Evolutionary conservation across 768 basidiomycete species (phyloP), one percentile per base, ranked within the genome.

Genomic region (Boletus bicolor): DNA sequence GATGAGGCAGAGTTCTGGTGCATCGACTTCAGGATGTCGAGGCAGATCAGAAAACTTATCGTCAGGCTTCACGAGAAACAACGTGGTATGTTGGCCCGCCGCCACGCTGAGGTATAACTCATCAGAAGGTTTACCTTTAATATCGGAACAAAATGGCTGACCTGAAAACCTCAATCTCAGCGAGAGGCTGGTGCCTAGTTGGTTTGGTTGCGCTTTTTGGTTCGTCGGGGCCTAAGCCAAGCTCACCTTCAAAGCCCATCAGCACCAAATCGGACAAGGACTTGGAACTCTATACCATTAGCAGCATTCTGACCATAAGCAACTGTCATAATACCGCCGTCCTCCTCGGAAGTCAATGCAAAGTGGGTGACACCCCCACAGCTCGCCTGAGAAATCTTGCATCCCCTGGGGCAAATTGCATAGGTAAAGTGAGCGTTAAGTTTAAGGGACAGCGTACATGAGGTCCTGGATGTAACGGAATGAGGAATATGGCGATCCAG

Each of bases 361-460:
- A 91, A 97, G 67, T 96, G 91, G 0, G 93, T 93, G 15, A 94
- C 91, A 17, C 94, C 94, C 34, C 96, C 96, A 42, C 85, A 87
- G 17, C 79, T 75, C 2, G 85, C 85, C 7, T 80, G 75, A 21
- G 73, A 72, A 30, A 91, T 83, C 67, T 91, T 91, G 76, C 91
- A 96, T 4, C 83, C 86, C 86, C 86, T 91, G 61, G 28, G 14
- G 58, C 5, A 39, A 44, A 47, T 41, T 11, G 57, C 37, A 46
- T 49, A 49, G 36, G 55, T 30, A 12, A 51, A 32, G 44, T 38
- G 12, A 53, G 19, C 14, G 14, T 37, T 6, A 44, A 52, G 24
- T 7, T 15, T 1, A 30, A 32, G 44, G 37, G 37, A 36, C 19
- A 32, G 67, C 82, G 37, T 53, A 88, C 93, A 88, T 85, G 70